These are phyloP conservation scores for Blastobotrys niveus DNA, from an alignment of 1,139 yeast genomes.

Conservation along the genomic window DNA sequence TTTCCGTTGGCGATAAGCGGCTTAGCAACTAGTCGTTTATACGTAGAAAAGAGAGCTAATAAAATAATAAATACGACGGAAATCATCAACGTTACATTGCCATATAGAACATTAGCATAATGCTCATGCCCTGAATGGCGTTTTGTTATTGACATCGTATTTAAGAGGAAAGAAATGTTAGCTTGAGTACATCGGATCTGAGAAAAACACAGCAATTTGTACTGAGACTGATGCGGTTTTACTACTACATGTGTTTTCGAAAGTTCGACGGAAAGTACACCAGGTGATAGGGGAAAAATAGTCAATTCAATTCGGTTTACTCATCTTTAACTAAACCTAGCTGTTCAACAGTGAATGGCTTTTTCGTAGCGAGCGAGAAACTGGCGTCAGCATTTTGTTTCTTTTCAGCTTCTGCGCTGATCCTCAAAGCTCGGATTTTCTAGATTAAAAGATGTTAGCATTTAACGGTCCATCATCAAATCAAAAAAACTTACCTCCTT, in stretches of 20 bases:
- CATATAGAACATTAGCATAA: constrained; percentile 42
- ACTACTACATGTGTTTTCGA: no score
- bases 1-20: background rate
- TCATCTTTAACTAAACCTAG: constrained; percentile 22
- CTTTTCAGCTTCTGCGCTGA: constrained; percentile 26
- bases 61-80: constrained; percentile 32
- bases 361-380: constrained; percentile 18
- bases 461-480: constrained; percentile 14
- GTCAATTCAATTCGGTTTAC: no score
- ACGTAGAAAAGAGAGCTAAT: constrained; percentile 5
- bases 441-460: background rate
- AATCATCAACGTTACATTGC: constrained; percentile 41
- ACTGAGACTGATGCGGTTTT: no score
- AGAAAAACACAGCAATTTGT: no score
- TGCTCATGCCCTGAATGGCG: constrained; percentile 37
- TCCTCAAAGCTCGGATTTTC: constrained; percentile 26
- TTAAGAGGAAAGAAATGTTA: no score
- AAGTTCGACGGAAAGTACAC: no score
- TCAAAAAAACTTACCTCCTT: constrained; percentile 37
- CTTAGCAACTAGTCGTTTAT: background rate
- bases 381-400: constrained; percentile 22
- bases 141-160: no score
- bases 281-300: no score
- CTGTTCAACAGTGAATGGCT: constrained; percentile 22
- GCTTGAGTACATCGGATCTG: no score